Evolutionary conservation across 2,329 filamentous ascomycete genomes (phyloP).

Genomic region (Neospermospora avenae): DNA sequence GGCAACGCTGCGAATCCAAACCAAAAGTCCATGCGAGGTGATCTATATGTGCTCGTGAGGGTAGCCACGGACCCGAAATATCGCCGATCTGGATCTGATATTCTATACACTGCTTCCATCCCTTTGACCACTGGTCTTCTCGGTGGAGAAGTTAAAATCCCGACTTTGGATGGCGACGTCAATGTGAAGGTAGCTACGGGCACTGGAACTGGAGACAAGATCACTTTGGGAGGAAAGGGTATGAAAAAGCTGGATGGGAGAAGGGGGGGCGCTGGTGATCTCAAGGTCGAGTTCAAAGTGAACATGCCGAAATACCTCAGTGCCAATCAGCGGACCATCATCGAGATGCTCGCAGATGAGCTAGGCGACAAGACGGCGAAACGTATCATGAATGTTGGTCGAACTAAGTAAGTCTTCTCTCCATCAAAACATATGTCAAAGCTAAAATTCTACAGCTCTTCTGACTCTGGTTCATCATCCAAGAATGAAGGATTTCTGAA

Average conservation of each 20-base stretch:
- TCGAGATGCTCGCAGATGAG: constrained; percentile 96
- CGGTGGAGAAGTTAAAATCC: constrained; percentile 84
- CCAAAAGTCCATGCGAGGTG: constrained; percentile 68
- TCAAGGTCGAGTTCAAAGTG: constrained; percentile 93
- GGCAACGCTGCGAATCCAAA: constrained; percentile 64
- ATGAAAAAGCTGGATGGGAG: constrained; percentile 81
- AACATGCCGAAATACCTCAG: constrained; percentile 92
- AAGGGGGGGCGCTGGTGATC: constrained; percentile 69
- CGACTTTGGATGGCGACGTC: constrained; percentile 86
- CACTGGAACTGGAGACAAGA: constrained; percentile 86
- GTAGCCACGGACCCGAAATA: constrained; percentile 91
- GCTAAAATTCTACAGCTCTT: constrained; percentile 7
- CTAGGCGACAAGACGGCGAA: constrained; percentile 90
- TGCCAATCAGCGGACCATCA: constrained; percentile 84
- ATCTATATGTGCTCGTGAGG: constrained; percentile 86
- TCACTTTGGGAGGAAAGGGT: constrained; percentile 85
- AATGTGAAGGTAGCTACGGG: constrained; percentile 89
- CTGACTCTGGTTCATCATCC: constrained; percentile 13
- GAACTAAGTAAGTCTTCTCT: constrained; percentile 44
- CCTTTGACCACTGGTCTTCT: constrained; percentile 90
- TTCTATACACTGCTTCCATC: constrained; percentile 87
- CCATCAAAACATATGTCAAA: constrained; percentile 10
- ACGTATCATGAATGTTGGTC: constrained; percentile 81
- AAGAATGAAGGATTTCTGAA: constrained; percentile 86
- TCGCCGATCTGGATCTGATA: constrained; percentile 80